These are phyloP conservation scores for Polyporus tsugae DNA, from an alignment of 1,284 basidiomycete genomes.

Conservation along the genomic window DNA sequence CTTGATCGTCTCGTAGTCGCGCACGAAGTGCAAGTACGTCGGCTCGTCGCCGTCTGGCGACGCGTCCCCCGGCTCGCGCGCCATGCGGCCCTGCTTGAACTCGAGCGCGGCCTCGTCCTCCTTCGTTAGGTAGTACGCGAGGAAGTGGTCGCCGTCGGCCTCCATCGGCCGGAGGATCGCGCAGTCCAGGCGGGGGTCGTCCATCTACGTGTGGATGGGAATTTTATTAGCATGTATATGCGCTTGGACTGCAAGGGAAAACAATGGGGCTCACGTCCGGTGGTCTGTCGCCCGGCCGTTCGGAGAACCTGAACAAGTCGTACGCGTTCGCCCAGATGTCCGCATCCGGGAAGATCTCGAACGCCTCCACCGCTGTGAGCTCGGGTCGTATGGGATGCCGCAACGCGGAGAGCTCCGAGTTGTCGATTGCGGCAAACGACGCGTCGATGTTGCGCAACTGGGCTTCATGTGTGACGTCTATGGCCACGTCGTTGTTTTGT, in stretches of 20 bases:
- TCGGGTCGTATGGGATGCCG: conserved; percentile 84
- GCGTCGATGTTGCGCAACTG: conserved; percentile 86
- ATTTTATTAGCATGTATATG: conserved; percentile 9
- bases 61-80: conserved; percentile 47
- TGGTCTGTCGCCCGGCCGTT: conserved; percentile 82
- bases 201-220: conserved; percentile 51
- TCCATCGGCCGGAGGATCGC: conserved; percentile 89
- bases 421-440: conserved; percentile 76
- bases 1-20: conserved; percentile 86
- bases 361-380: conserved; percentile 83
- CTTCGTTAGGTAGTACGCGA: conserved; percentile 88
- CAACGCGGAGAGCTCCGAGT: conserved; percentile 65
- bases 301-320: conserved; percentile 88
- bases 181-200: conserved; percentile 82
- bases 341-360: conserved; percentile 87
- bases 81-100: conserved; percentile 41
- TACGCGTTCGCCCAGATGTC: conserved; percentile 92
- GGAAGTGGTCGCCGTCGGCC: conserved; percentile 85
- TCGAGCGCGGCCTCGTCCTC: conserved; percentile 65
- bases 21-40: conserved; percentile 75
- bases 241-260: background rate
- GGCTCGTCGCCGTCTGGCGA: conserved; percentile 62
- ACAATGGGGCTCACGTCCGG: conserved; percentile 58
- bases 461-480: conserved; percentile 81
- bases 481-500: conserved; percentile 55